phyloP scores from a whole-genome alignment of 2,329 filamentous ascomycete species.

The Hysterium pulicare region DNA sequence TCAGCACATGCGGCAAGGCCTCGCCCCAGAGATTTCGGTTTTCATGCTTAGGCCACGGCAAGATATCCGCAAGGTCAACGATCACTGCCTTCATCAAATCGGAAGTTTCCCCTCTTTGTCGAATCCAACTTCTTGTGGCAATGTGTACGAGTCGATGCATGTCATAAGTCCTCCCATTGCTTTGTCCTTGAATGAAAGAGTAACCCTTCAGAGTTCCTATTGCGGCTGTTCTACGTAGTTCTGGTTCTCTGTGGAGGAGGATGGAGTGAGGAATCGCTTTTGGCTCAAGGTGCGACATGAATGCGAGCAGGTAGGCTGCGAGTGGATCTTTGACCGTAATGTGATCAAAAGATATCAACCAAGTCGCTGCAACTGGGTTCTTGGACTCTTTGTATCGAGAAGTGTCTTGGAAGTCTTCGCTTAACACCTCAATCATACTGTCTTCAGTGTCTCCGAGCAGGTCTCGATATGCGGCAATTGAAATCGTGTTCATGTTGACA shows the following conservation, averaged over 20 bases:
- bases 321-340: conserved; percentile 13
- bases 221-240: not conserved
- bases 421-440: conserved; percentile 31
- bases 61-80: not conserved
- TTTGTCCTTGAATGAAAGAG: not conserved
- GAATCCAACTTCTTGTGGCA: conserved; percentile 2
- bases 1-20: not conserved
- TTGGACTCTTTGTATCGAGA: conserved; percentile 28
- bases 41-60: not conserved
- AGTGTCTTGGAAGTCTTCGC: conserved; percentile 32
- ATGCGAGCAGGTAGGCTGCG: conserved; percentile 36
- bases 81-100: not conserved
- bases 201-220: conserved; percentile 1
- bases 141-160: conserved; percentile 1
- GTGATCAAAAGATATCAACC: conserved; percentile 40
- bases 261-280: conserved; percentile 13
- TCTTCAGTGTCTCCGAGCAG: conserved; percentile 28
- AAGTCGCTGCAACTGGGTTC: conserved; percentile 38
- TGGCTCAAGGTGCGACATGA: conserved; percentile 35
- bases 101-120: not conserved
- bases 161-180: not conserved
- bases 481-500: conserved; percentile 25
- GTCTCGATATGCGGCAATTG: conserved; percentile 26
- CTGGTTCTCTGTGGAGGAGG: conserved; percentile 9
- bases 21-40: not conserved